A percentile compares a stretch with the other conserved stretches of the same genome.
Evolutionary conservation across 148 eudicot species (phyloP).

Genomic region (Vaccinium macrocarpon): DNA sequence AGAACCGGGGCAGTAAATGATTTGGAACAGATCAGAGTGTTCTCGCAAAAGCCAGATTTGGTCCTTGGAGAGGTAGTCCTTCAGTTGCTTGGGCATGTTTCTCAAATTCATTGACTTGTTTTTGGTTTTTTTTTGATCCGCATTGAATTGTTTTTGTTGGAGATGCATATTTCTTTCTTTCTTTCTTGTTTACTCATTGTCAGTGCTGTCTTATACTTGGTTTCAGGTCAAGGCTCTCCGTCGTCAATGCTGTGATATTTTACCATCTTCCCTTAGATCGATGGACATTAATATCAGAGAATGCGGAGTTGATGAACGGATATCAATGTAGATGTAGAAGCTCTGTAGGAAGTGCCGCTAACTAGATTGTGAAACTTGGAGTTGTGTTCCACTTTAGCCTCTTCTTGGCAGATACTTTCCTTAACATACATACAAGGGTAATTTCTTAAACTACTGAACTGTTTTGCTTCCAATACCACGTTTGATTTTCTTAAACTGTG

Average conservation of each 20-base stretch:
- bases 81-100: background rate
- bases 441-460: background rate
- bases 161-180: background rate
- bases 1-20: conserved; percentile 25
- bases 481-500: background rate
- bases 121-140: background rate
- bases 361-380: background rate
- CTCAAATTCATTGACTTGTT: background rate
- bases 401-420: background rate
- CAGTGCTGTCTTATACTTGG: conserved; percentile 4
- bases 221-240: conserved; percentile 52
- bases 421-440: background rate
- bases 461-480: background rate
- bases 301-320: conserved; percentile 57
- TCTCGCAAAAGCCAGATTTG: conserved; percentile 37
- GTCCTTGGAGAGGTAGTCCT: conserved; percentile 45
- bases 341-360: conserved; percentile 1
- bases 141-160: background rate
- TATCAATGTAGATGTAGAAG: conserved; percentile 48
- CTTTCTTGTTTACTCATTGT: conserved; percentile 4
- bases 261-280: conserved; percentile 37
- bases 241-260: conserved; percentile 75
- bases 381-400: background rate
- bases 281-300: conserved; percentile 52
- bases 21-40: conserved; percentile 45